A percentile compares a stretch with the other conserved stretches of the same genome.
phyloP scores from a whole-genome alignment of 495 filamentous ascomycete genomes.

The Penicillium ochrochloron region DNA sequence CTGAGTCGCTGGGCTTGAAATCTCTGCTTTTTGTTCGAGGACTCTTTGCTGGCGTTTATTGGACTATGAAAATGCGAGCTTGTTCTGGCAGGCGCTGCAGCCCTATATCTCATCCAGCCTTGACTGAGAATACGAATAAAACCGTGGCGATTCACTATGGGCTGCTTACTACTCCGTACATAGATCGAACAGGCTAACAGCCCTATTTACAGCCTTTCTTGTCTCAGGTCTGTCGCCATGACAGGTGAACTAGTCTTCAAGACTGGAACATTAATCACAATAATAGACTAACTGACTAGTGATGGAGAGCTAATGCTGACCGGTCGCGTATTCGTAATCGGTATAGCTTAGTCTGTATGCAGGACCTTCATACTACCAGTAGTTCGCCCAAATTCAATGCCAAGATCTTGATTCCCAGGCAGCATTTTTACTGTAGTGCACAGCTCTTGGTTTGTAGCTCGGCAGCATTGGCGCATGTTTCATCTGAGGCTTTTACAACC shows the following conservation, averaged over 20 bases:
- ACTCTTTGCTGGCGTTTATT: not conserved
- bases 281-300: not conserved
- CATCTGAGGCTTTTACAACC: not conserved
- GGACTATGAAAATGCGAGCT: not conserved
- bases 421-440: not conserved
- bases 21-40: not conserved
- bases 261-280: not conserved
- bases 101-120: not conserved
- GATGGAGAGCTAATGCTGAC: too few relatives aligned
- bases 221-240: not conserved
- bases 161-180: not conserved
- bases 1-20: not conserved
- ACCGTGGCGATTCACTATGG: not conserved
- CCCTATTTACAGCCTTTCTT: not conserved
- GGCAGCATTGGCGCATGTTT: not conserved
- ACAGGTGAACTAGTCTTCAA: not conserved
- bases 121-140: not conserved
- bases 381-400: not conserved
- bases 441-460: not conserved
- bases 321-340: not conserved
- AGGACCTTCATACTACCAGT: not conserved
- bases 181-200: not conserved
- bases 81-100: not conserved
- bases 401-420: not conserved
- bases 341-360: not conserved